These are phyloP conservation scores for Geosiphon pyriformis DNA, from an alignment of 192 early-diverging fungal genomes.

Conservation along the genomic window DNA sequence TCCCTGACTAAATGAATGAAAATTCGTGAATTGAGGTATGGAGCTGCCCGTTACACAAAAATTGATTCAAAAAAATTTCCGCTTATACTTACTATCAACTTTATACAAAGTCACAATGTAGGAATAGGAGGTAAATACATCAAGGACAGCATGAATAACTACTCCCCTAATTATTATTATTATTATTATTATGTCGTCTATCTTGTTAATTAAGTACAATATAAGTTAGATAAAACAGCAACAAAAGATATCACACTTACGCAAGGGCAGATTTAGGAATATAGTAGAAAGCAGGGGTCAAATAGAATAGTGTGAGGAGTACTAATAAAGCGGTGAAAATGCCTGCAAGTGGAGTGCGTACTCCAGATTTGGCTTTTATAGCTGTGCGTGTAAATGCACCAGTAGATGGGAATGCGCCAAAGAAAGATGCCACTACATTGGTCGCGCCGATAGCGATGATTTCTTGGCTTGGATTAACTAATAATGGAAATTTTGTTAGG, in stretches of 20 bases:
- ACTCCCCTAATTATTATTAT: conserved; percentile 51
- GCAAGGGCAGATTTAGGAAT: conserved; percentile 76
- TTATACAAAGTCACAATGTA: conserved; percentile 62
- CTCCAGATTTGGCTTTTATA: conserved; percentile 85
- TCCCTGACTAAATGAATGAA: conserved; percentile 36
- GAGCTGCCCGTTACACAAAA: not conserved
- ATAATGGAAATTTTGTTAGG: not conserved
- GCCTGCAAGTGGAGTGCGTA: conserved; percentile 71
- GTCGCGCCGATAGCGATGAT: conserved; percentile 79
- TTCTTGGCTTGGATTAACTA: conserved; percentile 76
- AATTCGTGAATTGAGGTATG: not conserved
- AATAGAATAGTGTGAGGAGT: conserved; percentile 72
- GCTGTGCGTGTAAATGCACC: conserved; percentile 93
- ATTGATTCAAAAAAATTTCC: conserved; percentile 40
- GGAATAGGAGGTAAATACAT: conserved; percentile 62
- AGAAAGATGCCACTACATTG: conserved; percentile 82
- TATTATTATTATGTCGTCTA: no score
- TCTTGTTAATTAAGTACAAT: not conserved
- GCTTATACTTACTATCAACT: conserved; percentile 35
- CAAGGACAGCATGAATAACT: conserved; percentile 78
- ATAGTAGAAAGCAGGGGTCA: conserved; percentile 83
- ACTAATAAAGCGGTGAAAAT: conserved; percentile 76
- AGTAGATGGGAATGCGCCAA: conserved; percentile 82
- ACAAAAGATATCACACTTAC: not conserved
- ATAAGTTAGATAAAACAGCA: not conserved